Evolutionary conservation across 164 flowering plant genomes (phyloP), one percentile per base, ranked within the genome.

Genomic region (Chimonanthus praecox): DNA sequence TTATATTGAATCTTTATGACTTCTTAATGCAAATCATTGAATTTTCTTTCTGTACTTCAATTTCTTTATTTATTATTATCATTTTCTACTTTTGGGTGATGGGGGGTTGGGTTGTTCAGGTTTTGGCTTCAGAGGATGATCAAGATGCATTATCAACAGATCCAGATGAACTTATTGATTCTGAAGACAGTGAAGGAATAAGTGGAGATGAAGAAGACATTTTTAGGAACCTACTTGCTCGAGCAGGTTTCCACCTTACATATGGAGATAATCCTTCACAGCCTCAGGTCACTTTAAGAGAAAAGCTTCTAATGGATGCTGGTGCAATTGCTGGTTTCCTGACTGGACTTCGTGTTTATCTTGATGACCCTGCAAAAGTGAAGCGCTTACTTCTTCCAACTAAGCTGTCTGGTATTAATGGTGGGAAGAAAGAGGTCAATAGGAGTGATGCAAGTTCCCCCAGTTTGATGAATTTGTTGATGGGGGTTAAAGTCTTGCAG

Each of bases 131-230:
- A 62, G 99, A 96, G 78, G 99, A 94, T 82, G 99, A 96, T 78
- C 97, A 87, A 78, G 97, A 96, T 87, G 96, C 97, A 73, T 83
- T 94, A 74, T 90, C 99, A 68, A 96, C 97, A 44, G 98, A 96
- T 73, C 99, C 99, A 58, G 97, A 91, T 85, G 98, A 96, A 77
- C 92, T 92, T 49, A 82, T 92, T 79, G 97, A 96, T 81, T 96
- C 99, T 63, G 99, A 96, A 72, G 98, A 94, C 70, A 96, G 97
- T 82, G 99, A 96, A 81, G 97, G 91, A 69, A 85, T 91, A 44
- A 94, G 98, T 86, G 98, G 97, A 50, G 99, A 96, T 82, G 99
- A 95, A 81, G 99, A 96, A 79, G 99, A 94, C 74, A 88, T 94
- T 50, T 92, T 96, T 73, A 86, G 98, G 76, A 92, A 91, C 75